Evolutionary conservation across 2,329 filamentous ascomycete genomes (phyloP).

Genomic region (Monosporascus sp.): DNA sequence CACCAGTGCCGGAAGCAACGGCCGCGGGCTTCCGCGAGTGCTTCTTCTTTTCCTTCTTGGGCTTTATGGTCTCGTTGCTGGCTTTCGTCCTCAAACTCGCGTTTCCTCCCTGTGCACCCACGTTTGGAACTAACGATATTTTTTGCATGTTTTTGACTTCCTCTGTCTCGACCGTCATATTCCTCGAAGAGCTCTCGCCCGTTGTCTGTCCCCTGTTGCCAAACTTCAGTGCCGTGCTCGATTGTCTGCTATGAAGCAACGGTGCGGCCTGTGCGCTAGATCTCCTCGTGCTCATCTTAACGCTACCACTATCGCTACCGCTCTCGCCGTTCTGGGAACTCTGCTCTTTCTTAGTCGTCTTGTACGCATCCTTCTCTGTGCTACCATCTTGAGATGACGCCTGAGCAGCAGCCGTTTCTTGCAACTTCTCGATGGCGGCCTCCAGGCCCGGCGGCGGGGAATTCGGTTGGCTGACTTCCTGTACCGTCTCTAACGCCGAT

Average conservation of each 20-base stretch:
- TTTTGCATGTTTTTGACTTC: constrained; percentile 89
- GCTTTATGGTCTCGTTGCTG: constrained; percentile 92
- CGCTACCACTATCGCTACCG: constrained; percentile 62
- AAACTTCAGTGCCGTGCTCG: constrained; percentile 61
- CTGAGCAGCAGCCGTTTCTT: constrained; percentile 42
- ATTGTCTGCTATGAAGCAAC: constrained; percentile 57
- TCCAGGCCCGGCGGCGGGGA: constrained; percentile 53
- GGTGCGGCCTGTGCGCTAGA: constrained; percentile 42
- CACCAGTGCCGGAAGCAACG: constrained; percentile 69
- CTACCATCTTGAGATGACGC: constrained; percentile 29
- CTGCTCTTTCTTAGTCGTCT: constrained; percentile 41
- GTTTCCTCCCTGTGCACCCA: constrained; percentile 58
- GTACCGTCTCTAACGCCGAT: constrained; percentile 77
- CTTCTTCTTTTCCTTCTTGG: constrained; percentile 89
- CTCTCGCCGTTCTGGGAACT: constrained; percentile 48
- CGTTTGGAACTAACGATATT: constrained; percentile 62
- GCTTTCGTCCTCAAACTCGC: constrained; percentile 79
- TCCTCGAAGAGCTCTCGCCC: constrained; percentile 70
- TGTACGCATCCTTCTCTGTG: constrained; percentile 36
- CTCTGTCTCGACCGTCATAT: constrained; percentile 97
- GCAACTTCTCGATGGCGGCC: constrained; percentile 45
- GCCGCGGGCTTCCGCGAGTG: constrained; percentile 66
- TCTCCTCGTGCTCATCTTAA: constrained; percentile 35
- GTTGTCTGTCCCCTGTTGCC: constrained; percentile 60
- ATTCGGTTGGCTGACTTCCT: constrained; percentile 77